Evolutionary conservation across 75 land plant species (phyloP).

Genomic region (Ceratopteris richardii): DNA sequence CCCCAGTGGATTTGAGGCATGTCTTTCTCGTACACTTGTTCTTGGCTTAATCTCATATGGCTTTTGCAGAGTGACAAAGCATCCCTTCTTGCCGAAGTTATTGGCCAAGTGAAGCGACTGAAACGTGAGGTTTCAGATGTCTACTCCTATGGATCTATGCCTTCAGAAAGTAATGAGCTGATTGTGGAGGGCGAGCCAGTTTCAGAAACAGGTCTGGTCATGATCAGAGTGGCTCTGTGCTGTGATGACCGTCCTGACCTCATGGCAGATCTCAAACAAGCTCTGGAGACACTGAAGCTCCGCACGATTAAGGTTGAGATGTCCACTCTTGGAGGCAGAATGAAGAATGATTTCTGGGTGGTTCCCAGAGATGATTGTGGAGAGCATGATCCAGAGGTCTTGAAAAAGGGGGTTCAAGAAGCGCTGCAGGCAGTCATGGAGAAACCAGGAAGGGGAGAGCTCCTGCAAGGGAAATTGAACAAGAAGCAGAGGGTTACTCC

Average conservation of each 20-base stretch:
- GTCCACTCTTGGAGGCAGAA: constrained; percentile 52
- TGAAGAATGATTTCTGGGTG: constrained; percentile 38
- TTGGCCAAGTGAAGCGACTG: constrained; percentile 42
- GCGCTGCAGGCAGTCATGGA: constrained; percentile 31
- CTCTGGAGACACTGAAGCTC: constrained; percentile 37
- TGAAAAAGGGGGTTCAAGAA: constrained; percentile 12
- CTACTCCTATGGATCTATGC: constrained; percentile 24
- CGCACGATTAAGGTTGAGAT: constrained; percentile 50
- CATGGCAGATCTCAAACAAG: constrained; percentile 41
- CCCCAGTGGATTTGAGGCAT: not conserved
- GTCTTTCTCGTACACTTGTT: not conserved
- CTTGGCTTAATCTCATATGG: not conserved
- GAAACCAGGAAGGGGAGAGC: constrained; percentile 6
- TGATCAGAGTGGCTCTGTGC: constrained; percentile 35
- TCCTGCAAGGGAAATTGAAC: too few species aligned
- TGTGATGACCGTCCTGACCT: constrained; percentile 72
- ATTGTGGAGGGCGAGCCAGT: constrained; percentile 28
- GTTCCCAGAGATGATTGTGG: constrained; percentile 3
- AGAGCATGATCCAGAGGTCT: not conserved
- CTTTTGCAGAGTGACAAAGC: constrained; percentile 47
- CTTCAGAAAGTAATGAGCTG: constrained; percentile 64
- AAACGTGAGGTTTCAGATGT: constrained; percentile 37
- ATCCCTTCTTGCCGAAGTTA: constrained; percentile 49
- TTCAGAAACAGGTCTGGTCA: not conserved
- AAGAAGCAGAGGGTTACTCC: too few species aligned